Evolutionary conservation across 1,139 yeast genomes (phyloP).

Genomic region (Taphrina confusa): DNA sequence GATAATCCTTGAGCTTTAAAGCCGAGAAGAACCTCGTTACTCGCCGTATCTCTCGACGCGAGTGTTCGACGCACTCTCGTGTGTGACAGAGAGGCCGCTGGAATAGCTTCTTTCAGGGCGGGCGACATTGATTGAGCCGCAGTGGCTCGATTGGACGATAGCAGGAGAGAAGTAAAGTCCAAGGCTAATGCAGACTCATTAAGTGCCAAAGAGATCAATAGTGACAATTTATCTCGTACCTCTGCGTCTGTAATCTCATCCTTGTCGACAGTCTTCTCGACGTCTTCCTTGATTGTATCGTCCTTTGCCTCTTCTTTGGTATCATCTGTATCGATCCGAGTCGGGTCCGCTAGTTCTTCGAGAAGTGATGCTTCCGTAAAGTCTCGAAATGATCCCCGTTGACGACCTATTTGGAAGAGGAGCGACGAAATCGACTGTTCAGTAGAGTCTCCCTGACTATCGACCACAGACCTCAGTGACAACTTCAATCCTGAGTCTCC

Average conservation of each 20-base stretch:
- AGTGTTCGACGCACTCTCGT: slow-evolving; percentile 38
- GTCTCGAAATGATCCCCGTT: slow-evolving; percentile 53
- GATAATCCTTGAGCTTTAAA: slow-evolving; percentile 78
- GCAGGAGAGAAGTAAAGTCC: slow-evolving; percentile 79
- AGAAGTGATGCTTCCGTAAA: slow-evolving; percentile 60
- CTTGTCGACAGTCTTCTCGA: neutral
- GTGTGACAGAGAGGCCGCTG: slow-evolving; percentile 65
- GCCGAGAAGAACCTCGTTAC: slow-evolving; percentile 61
- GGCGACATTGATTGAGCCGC: slow-evolving; percentile 92
- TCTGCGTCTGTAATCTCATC: slow-evolving; percentile 8
- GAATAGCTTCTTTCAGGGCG: slow-evolving; percentile 71
- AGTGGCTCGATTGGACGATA: slow-evolving; percentile 80
- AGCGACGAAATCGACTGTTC: slow-evolving; percentile 6
- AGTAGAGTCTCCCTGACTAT: neutral
- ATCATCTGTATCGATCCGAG: neutral
- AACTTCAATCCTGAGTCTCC: neutral
- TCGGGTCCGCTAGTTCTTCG: slow-evolving; percentile 50
- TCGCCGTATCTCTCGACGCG: slow-evolving; percentile 43
- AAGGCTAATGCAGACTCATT: slow-evolving; percentile 86
- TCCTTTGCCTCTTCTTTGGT: neutral
- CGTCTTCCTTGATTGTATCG: neutral
- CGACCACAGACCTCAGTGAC: slow-evolving; percentile 2
- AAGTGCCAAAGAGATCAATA: slow-evolving; percentile 63
- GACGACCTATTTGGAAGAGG: slow-evolving; percentile 52
- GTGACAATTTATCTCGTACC: slow-evolving; percentile 51